A percentile compares a stretch with the other conserved stretches of the same genome.
Conservation (phyloP, 352 stramenopile species). For the Phytophthora multivora region DNA sequence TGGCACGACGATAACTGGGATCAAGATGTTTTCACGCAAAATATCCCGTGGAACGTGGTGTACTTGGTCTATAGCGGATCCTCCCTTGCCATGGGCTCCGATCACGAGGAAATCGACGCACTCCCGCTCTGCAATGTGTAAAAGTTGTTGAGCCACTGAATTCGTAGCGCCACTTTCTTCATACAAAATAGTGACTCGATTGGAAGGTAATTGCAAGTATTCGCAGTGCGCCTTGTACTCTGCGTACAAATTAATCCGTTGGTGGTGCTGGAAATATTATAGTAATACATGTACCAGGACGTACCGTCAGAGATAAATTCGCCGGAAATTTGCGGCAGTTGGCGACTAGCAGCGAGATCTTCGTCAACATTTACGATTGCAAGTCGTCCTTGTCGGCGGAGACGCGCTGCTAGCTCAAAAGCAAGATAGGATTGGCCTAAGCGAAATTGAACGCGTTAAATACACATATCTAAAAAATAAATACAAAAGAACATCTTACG, state of each 20-base stretch:
- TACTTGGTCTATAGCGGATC: constrained; percentile 59
- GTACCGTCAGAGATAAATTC: constrained; percentile 65
- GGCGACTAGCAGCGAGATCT: constrained; percentile 43
- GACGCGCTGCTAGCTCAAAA: constrained; percentile 50
- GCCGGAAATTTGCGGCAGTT: constrained; percentile 60
- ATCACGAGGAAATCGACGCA: constrained; percentile 58
- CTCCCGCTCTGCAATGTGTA: constrained; percentile 33
- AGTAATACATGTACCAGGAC: background rate
- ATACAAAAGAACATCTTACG: constrained; percentile 39
- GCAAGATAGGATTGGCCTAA: constrained; percentile 67
- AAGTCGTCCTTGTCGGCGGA: constrained; percentile 57
- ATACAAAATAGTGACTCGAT: constrained; percentile 44
- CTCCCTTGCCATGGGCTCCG: constrained; percentile 63
- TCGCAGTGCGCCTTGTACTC: constrained; percentile 60
- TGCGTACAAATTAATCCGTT: constrained; percentile 12
- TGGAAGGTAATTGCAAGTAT: constrained; percentile 45
- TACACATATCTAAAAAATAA: background rate
- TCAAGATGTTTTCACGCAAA: constrained; percentile 24
- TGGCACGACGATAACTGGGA: constrained; percentile 48
- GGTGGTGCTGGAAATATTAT: no score
- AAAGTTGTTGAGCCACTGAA: constrained; percentile 42
- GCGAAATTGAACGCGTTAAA: background rate
- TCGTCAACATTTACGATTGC: constrained; percentile 57
- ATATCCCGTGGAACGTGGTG: constrained; percentile 61
- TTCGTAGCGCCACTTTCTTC: constrained; percentile 21